Percentiles rank a stretch among this genome's conserved stretches.
Evolutionary conservation across 495 filamentous ascomycete species (phyloP).

Genomic region (Penicillium robsamsonii): DNA sequence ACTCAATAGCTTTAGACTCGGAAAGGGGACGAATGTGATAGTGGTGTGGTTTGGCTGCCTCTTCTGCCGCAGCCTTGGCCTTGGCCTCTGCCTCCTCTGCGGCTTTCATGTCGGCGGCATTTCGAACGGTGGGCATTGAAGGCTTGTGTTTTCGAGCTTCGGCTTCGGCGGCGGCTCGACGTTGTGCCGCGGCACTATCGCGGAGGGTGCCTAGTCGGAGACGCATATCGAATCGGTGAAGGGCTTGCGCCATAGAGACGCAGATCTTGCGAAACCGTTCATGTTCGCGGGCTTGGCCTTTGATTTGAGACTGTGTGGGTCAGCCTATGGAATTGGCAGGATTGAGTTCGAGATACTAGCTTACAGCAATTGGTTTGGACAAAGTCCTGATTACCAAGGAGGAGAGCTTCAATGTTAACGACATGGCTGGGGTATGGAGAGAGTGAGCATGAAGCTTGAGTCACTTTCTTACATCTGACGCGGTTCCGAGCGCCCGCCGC

Average conservation of each 20-base stretch:
- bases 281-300: conserved; percentile 91
- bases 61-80: conserved; percentile 49
- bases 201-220: conserved; percentile 81
- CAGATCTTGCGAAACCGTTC: conserved; percentile 78
- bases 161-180: conserved; percentile 48
- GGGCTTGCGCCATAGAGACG: conserved; percentile 72
- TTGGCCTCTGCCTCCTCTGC: conserved; percentile 54
- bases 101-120: conserved; percentile 65
- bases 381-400: conserved; percentile 66
- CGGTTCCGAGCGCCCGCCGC: neutral
- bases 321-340: conserved; percentile 48
- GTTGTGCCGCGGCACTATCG: conserved; percentile 63
- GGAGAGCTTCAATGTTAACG: conserved; percentile 65
- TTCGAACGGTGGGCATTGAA: conserved; percentile 76
- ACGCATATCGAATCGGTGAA: conserved; percentile 94
- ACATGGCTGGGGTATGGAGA: conserved; percentile 34
- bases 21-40: conserved; percentile 73
- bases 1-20: conserved; percentile 91
- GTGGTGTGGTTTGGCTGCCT: conserved; percentile 44
- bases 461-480: conserved; percentile 4
- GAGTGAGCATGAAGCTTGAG: conserved; percentile 4
- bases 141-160: conserved; percentile 59
- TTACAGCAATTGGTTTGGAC: conserved; percentile 71
- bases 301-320: conserved; percentile 77
- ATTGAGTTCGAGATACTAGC: conserved; percentile 20